phyloP scores from a whole-genome alignment of 139 green algal species.

The Spirogloea muscicola region DNA sequence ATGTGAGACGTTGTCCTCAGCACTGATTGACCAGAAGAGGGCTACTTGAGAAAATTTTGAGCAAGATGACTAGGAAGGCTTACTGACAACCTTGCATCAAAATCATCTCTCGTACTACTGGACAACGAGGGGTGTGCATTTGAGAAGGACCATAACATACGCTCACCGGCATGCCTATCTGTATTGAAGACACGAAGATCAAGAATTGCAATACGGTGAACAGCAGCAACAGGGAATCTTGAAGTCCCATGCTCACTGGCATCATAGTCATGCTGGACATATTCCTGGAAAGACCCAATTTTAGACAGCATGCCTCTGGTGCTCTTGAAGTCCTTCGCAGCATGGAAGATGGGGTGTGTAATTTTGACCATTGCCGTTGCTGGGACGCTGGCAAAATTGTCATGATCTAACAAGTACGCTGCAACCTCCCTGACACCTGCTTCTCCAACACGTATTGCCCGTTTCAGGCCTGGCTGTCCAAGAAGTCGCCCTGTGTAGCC shows the following conservation, averaged over 20 bases:
- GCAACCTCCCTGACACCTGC: constrained; percentile 90
- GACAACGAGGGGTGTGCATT: no score
- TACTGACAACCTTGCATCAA: no score
- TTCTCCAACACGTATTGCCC: constrained; percentile 87
- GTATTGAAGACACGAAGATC: constrained; percentile 96
- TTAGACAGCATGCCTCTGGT: constrained; percentile 55
- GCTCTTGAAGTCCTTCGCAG: not conserved
- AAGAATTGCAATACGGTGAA: constrained; percentile 95
- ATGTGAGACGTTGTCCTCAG: no score
- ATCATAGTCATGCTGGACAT: constrained; percentile 79
- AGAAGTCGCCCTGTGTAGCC: constrained; percentile 84
- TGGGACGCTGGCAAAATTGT: constrained; percentile 82
- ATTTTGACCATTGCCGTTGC: constrained; percentile 80
- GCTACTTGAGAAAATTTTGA: no score
- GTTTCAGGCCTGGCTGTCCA: constrained; percentile 87
- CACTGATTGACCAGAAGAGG: no score
- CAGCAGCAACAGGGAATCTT: constrained; percentile 68
- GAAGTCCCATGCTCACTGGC: constrained; percentile 84
- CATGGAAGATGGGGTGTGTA: constrained; percentile 72
- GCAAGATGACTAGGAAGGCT: no score
- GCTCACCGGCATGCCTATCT: constrained; percentile 78
- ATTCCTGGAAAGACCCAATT: constrained; percentile 88
- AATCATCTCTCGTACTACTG: no score
- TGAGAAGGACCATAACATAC: not conserved
- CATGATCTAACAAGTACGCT: constrained; percentile 91